Conservation (phyloP, 805 yeast genomes). For the Spathaspora boniae region DNA sequence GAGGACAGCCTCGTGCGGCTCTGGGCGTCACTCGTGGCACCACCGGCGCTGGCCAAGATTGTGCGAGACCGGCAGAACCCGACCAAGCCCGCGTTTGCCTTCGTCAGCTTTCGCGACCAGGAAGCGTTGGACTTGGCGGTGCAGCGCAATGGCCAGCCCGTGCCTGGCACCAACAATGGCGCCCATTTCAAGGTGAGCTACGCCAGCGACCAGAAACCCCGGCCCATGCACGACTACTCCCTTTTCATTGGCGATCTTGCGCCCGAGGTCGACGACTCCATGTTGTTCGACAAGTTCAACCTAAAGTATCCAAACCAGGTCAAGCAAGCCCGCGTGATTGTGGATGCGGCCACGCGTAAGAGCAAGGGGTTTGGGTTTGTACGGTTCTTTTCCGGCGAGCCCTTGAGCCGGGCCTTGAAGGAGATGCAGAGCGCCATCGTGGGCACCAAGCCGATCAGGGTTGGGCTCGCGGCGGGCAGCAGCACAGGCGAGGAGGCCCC, state of each 20-base stretch:
- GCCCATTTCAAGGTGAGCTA: slow-evolving; percentile 72
- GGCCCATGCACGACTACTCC: slow-evolving; percentile 35
- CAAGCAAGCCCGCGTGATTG: slow-evolving; percentile 72
- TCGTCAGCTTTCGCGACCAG: slow-evolving; percentile 64
- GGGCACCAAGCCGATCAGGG: slow-evolving; percentile 73
- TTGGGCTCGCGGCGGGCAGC: slow-evolving; percentile 44
- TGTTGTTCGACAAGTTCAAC: slow-evolving; percentile 63
- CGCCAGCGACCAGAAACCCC: slow-evolving; percentile 53
- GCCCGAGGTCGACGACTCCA: slow-evolving; percentile 66
- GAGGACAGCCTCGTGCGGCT: slow-evolving; percentile 62
- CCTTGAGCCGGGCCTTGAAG: slow-evolving; percentile 65
- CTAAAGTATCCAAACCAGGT: slow-evolving; percentile 65
- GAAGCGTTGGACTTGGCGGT: slow-evolving; percentile 65
- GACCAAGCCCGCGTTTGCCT: slow-evolving; percentile 55
- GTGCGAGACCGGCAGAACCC: slow-evolving; percentile 65
- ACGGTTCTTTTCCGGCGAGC: slow-evolving; percentile 61
- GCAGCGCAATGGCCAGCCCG: slow-evolving; percentile 59
- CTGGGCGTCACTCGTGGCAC: slow-evolving; percentile 71
- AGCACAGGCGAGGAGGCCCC: slow-evolving; percentile 12
- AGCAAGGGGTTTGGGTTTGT: slow-evolving; percentile 90
- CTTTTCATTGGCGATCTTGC: slow-evolving; percentile 85
- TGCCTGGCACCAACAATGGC: slow-evolving; percentile 59
- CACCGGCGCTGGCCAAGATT: slow-evolving; percentile 56
- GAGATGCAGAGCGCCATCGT: slow-evolving; percentile 81
- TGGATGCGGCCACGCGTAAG: slow-evolving; percentile 64